Base-by-base conservation (phyloP, 805 yeast genomes). In the Lachancea waltii region DNA sequence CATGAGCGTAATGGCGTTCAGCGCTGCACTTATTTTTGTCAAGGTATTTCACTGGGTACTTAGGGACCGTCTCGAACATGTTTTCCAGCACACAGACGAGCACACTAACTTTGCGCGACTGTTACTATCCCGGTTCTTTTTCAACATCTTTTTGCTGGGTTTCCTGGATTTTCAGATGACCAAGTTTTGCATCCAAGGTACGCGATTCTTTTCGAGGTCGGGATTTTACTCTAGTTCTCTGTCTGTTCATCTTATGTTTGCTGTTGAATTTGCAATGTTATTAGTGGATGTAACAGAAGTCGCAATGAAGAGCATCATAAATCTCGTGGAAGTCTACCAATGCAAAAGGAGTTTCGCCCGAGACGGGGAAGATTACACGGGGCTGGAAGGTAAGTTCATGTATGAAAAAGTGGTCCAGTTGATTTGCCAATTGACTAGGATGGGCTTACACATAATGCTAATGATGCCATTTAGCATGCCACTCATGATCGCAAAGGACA, bases 31-130 rank as follows among this genome's bases (percentile, higher is more conserved):
- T 45, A 52, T 77, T 51, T 68, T 70, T 56, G 58, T 76, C 53
- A 81, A 80, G 52, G 77, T 81, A 2, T 77, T 82, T 64, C 95
- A 87, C 54, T 81, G 94, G 78, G 70, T 92, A 1, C 58, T 81
- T 30, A 53, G 48, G 26, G 70, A 67, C 64, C 46, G 79, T 31
- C 54, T 72, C 40, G 79, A 73, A 30, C 59, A 62, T 36, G 45
- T 73, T 3, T 67, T 70, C 50, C 81, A 75, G 51, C 60, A 63
- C 62, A 19, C 63, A 55, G 38, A 55, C 52, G 44, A 62, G 57
- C 3, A 49, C 49, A 34, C 55, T 46, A 33, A 57, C 64, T 18
- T 46, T 62, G 10, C 53, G 56, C 30, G 68, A 3, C 38, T 57
- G 13, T 23, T 59, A 9, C 42, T 49, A 22, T 51, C 60, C 64